Conservation (phyloP, 2,329 filamentous ascomycete species). For the Thermomyces lanuginosus region DNA sequence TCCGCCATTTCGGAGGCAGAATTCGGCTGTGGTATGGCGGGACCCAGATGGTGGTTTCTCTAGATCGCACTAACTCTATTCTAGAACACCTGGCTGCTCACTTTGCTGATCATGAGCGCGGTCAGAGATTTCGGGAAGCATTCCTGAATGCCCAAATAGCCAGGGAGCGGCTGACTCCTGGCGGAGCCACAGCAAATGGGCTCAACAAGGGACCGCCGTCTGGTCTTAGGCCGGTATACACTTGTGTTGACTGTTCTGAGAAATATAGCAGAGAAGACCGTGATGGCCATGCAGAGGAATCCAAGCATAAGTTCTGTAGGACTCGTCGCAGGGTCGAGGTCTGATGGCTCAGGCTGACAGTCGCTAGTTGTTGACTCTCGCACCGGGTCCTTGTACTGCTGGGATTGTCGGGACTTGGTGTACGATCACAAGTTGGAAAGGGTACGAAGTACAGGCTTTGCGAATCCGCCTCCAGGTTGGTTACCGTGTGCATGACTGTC, state of each 20-base stretch:
- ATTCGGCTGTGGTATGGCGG: slow-evolving; percentile 25
- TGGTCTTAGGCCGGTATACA: slow-evolving; percentile 21
- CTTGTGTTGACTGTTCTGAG: slow-evolving; percentile 23
- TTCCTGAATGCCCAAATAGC: slow-evolving; percentile 14
- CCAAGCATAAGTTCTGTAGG: slow-evolving; percentile 27
- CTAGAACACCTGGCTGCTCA: slow-evolving; percentile 25
- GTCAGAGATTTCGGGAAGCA: slow-evolving; percentile 20
- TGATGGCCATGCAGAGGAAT: slow-evolving; percentile 20
- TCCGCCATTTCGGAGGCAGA: slow-evolving; percentile 22
- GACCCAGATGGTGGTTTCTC: slow-evolving; percentile 1
- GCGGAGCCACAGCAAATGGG: too few relatives aligned
- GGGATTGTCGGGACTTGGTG: slow-evolving; percentile 25
- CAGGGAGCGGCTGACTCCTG: too few relatives aligned
- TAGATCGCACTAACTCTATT: slow-evolving; percentile 9
- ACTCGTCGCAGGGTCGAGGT: not conserved
- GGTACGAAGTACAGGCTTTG: slow-evolving; percentile 14
- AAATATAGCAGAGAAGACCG: slow-evolving; percentile 17
- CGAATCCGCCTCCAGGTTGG: too few relatives aligned
- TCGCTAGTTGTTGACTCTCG: slow-evolving; percentile 25
- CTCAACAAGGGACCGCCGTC: too few relatives aligned
- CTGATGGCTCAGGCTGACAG: slow-evolving; percentile 4
- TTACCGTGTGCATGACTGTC: too few relatives aligned
- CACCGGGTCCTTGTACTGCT: slow-evolving; percentile 24
- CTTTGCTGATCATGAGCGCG: slow-evolving; percentile 15
- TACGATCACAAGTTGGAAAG: slow-evolving; percentile 27